Conservation (phyloP, 2,329 filamentous ascomycete genomes). For the Pseudodiploospora longispora region DNA sequence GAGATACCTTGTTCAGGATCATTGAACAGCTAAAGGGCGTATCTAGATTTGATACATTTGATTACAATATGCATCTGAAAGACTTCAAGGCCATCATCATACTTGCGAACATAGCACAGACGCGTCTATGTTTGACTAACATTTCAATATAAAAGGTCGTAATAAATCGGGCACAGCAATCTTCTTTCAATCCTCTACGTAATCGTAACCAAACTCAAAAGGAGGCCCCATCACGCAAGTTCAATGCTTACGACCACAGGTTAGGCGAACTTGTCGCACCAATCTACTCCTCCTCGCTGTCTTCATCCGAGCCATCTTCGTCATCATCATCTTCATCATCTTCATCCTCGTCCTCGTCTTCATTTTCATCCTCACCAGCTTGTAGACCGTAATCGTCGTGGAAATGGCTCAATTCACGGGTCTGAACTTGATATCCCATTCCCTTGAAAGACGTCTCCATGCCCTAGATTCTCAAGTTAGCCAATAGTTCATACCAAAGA, state of each 20-base stretch:
- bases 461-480: constrained; percentile 38
- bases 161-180: neutral
- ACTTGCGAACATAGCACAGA: no score
- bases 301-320: constrained; percentile 4
- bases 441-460: constrained; percentile 66
- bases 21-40: no score
- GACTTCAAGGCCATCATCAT: no score
- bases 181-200: neutral
- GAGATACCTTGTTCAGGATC: no score
- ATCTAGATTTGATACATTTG: no score
- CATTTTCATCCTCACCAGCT: constrained; percentile 51
- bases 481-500: constrained; percentile 9
- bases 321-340: constrained; percentile 25
- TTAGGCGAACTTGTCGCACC: neutral
- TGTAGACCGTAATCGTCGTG: constrained; percentile 84
- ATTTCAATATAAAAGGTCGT: no score
- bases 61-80: no score
- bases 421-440: constrained; percentile 71
- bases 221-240: neutral
- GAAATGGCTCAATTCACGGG: constrained; percentile 68
- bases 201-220: neutral
- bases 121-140: no score
- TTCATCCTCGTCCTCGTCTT: constrained; percentile 40
- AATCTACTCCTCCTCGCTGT: constrained; percentile 2
- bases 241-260: neutral